Percentiles rank a stretch among this genome's conserved stretches.
Conservation (phyloP, 1,284 basidiomycete species). For the Rhodofomes roseus region DNA sequence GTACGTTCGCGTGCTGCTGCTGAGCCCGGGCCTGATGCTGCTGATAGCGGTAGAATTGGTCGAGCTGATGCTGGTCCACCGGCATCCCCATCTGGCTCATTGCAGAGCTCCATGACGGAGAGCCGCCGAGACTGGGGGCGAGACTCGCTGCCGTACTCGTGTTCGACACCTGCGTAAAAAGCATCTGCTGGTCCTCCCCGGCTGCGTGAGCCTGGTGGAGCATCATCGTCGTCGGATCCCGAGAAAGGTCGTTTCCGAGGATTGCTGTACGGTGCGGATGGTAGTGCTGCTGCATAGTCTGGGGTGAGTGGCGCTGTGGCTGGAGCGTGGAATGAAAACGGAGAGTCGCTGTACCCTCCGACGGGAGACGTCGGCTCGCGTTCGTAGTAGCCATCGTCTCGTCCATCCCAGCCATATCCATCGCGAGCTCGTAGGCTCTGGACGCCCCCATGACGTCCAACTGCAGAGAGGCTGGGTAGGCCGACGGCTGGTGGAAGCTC, state of each 20-base stretch:
- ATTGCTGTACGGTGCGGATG: slow-evolving; percentile 27
- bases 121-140: slow-evolving; percentile 72
- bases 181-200: slow-evolving; percentile 20
- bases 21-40: slow-evolving; percentile 16
- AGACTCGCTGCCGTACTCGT: slow-evolving; percentile 65
- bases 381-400: slow-evolving; percentile 13
- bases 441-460: slow-evolving; percentile 23
- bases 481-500: neutral
- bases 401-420: slow-evolving; percentile 21
- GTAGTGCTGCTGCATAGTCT: slow-evolving; percentile 29
- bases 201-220: slow-evolving; percentile 26
- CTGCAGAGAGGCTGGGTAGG: neutral
- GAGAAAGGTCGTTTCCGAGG: slow-evolving; percentile 64
- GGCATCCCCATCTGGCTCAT: slow-evolving; percentile 43
- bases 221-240: slow-evolving; percentile 42
- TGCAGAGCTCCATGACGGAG: slow-evolving; percentile 83
- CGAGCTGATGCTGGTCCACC: slow-evolving; percentile 28
- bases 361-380: slow-evolving; percentile 20
- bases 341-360: slow-evolving; percentile 44
- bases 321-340: slow-evolving; percentile 78
- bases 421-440: slow-evolving; percentile 21
- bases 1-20: slow-evolving; percentile 9
- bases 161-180: slow-evolving; percentile 22
- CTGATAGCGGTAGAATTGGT: slow-evolving; percentile 27
- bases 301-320: slow-evolving; percentile 38